Conservation (phyloP, 2,329 filamentous ascomycete genomes). For the Pleomassaria siparia region DNA sequence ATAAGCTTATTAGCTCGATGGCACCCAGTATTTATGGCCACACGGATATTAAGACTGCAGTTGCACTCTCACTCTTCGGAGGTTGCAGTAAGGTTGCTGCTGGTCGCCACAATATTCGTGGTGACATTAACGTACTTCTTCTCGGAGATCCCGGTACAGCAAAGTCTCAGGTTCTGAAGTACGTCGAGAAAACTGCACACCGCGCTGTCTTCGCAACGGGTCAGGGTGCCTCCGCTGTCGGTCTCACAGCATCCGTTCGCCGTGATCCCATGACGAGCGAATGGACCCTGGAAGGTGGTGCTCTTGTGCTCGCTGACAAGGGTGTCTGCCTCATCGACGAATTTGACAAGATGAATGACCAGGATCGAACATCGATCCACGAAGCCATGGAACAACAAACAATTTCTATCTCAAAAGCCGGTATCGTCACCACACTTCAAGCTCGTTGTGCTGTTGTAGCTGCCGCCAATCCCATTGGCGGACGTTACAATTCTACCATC, state of each 20-base stretch:
- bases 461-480: constrained; percentile 59
- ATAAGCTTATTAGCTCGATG: constrained; percentile 90
- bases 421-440: constrained; percentile 95
- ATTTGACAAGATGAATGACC: constrained; percentile 99
- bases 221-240: constrained; percentile 94
- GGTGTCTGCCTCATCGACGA: constrained; percentile 97
- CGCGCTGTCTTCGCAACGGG: constrained; percentile 96
- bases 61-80: constrained; percentile 90
- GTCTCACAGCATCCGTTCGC: constrained; percentile 94
- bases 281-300: constrained; percentile 96
- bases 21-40: constrained; percentile 98
- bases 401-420: constrained; percentile 97
- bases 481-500: constrained; percentile 90
- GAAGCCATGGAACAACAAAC: constrained; percentile 99
- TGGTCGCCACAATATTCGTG: constrained; percentile 86
- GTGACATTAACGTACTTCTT: constrained; percentile 96
- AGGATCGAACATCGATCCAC: constrained; percentile 96
- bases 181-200: constrained; percentile 95
- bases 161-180: constrained; percentile 97
- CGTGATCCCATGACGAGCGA: constrained; percentile 93
- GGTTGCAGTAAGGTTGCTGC: constrained; percentile 90
- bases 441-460: constrained; percentile 95
- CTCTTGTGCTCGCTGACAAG: constrained; percentile 89
- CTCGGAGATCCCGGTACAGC: constrained; percentile 97
- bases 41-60: constrained; percentile 93